Conservation (phyloP, 768 basidiomycete species). For the Russula lepida region DNA sequence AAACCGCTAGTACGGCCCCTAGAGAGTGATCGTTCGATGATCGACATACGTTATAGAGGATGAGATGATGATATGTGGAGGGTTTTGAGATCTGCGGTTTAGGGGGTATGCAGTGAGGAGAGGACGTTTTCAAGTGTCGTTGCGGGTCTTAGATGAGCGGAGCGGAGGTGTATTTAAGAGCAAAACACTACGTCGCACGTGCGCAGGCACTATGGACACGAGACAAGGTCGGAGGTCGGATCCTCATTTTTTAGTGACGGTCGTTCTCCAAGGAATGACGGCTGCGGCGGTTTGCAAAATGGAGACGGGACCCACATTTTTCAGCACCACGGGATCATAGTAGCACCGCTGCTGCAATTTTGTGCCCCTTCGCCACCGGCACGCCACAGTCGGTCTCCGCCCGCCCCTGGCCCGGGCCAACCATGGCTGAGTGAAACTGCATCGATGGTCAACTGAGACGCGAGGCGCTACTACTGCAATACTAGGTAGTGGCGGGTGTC, state of each 20-base stretch:
- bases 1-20: not conserved
- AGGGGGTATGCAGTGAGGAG: not conserved
- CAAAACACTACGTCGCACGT: not conserved
- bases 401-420: too few species aligned
- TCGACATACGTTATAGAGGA: not conserved
- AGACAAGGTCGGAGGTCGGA: not conserved
- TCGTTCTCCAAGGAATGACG: not conserved
- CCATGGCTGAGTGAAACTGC: too few species aligned
- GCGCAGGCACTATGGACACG: not conserved
- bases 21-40: conserved; percentile 1
- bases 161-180: not conserved
- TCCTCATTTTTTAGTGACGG: not conserved
- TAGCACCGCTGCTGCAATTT: too few species aligned
- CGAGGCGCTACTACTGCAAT: too few species aligned
- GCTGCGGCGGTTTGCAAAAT: too few species aligned
- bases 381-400: too few species aligned
- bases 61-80: not conserved
- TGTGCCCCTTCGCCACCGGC: not conserved
- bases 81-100: not conserved
- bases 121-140: too few species aligned
- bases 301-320: too few species aligned
- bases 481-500: not conserved
- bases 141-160: too few species aligned
- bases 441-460: not conserved
- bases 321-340: too few species aligned